Conservation (phyloP, 2,329 filamentous ascomycete species). For the Fusarium avenaceum region DNA sequence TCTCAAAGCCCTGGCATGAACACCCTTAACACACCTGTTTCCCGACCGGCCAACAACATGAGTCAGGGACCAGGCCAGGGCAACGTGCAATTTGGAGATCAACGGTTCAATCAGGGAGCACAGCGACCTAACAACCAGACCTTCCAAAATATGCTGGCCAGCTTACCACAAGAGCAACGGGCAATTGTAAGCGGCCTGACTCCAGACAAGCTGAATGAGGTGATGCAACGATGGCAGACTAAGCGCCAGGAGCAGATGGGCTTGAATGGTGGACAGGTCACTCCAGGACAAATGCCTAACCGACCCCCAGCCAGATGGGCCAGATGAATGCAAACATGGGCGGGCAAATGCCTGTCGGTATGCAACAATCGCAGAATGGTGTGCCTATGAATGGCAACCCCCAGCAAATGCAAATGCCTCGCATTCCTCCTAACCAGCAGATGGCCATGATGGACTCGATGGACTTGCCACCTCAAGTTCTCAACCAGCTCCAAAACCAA, state of each 20-base stretch:
- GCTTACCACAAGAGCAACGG: constrained; percentile 63
- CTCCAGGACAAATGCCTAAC: constrained; percentile 52
- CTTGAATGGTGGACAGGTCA: constrained; percentile 52
- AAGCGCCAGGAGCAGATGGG: constrained; percentile 54
- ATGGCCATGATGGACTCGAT: constrained; percentile 62
- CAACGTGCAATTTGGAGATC: constrained; percentile 63
- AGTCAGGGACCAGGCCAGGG: constrained; percentile 61
- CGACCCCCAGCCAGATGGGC: constrained; percentile 50
- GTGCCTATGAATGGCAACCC: constrained; percentile 47
- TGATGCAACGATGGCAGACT: constrained; percentile 64
- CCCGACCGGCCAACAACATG: constrained; percentile 60
- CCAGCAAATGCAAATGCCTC: constrained; percentile 49
- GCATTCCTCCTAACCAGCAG: constrained; percentile 51
- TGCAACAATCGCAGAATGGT: constrained; percentile 52
- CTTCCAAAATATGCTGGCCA: constrained; percentile 59
- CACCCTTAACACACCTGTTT: constrained; percentile 67
- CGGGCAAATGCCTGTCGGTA: constrained; percentile 49
- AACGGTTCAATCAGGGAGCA: constrained; percentile 67
- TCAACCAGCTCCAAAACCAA: constrained; percentile 47
- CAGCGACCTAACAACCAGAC: constrained; percentile 61
- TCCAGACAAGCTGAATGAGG: constrained; percentile 65
- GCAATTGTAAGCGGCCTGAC: constrained; percentile 60
- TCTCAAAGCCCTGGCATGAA: constrained; percentile 72
- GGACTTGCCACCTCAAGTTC: constrained; percentile 59
- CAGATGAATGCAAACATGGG: constrained; percentile 53